Conservation (phyloP, 1,139 yeast species). For the Lizanozyma gosingica region DNA sequence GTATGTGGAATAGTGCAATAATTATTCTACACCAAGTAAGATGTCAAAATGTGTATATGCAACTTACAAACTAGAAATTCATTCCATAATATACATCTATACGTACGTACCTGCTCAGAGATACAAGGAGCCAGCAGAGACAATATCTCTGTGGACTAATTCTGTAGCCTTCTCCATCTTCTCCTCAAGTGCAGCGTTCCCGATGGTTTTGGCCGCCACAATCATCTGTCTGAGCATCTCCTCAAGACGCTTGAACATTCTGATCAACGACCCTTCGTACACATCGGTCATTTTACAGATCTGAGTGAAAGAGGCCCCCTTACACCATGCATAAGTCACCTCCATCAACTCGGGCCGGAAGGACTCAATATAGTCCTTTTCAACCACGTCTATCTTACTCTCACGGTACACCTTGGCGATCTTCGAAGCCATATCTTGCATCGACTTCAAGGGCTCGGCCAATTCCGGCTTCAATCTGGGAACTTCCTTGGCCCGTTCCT, state of each 20-base stretch:
- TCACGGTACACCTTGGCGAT: constrained; percentile 86
- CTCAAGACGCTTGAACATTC: constrained; percentile 89
- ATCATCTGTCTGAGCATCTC: constrained; percentile 87
- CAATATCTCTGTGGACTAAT: constrained; percentile 90
- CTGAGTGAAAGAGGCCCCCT: constrained; percentile 91
- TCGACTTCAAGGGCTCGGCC: constrained; percentile 76
- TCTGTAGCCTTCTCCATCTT: constrained; percentile 85
- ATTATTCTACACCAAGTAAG: too few relatives aligned
- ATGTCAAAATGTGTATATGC: background rate
- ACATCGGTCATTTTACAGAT: constrained; percentile 98
- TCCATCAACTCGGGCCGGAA: constrained; percentile 94
- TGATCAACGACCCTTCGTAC: constrained; percentile 90
- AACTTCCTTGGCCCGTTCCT: constrained; percentile 84
- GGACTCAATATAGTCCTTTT: constrained; percentile 83
- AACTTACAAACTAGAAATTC: background rate
- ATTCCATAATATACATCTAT: too few relatives aligned
- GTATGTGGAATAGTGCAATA: too few relatives aligned
- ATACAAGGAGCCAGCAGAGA: constrained; percentile 90
- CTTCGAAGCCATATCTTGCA: constrained; percentile 84
- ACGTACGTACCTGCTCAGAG: constrained; percentile 33
- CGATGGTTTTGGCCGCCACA: constrained; percentile 87
- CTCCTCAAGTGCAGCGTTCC: constrained; percentile 73
- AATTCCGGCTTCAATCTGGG: constrained; percentile 82
- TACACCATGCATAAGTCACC: constrained; percentile 94
- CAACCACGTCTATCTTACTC: constrained; percentile 80